Conservation (phyloP, 2,329 filamentous ascomycete species). For the Colletotrichum kahawae region DNA sequence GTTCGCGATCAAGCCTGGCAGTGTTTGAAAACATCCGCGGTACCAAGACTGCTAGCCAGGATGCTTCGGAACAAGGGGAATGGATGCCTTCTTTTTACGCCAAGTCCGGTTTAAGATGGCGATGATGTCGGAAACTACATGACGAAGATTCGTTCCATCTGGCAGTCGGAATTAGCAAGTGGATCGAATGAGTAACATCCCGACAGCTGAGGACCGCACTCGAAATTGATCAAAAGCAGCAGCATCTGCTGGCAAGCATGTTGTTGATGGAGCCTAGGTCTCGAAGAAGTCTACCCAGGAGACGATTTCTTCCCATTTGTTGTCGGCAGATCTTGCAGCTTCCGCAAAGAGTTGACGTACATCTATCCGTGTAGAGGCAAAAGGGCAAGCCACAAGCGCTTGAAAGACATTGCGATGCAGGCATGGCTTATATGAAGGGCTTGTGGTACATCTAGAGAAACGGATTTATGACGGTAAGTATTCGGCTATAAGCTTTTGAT, state of each 20-base stretch:
- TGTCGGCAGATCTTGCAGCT: too few relatives aligned
- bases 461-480: not conserved
- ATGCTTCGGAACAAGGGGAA: fast-evolving
- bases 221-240: not conserved
- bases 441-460: not conserved
- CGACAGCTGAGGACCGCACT: not conserved
- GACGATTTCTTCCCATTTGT: not conserved
- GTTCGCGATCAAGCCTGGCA: not conserved
- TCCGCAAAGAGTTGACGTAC: too few relatives aligned
- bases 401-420: not conserved
- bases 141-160: not conserved
- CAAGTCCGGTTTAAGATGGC: not conserved
- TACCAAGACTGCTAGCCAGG: not conserved
- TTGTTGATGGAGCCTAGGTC: fast-evolving
- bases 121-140: not conserved
- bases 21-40: fast-evolving
- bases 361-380: not conserved
- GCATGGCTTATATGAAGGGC: fast-evolving
- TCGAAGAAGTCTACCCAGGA: fast-evolving
- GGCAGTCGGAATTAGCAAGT: not conserved
- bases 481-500: not conserved
- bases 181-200: fast-evolving
- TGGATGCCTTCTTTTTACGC: not conserved
- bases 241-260: not conserved
- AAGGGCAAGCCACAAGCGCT: fast-evolving